These are phyloP conservation scores for Apiospora arundinis DNA, from an alignment of 2,329 filamentous ascomycete genomes.

Conservation along the genomic window DNA sequence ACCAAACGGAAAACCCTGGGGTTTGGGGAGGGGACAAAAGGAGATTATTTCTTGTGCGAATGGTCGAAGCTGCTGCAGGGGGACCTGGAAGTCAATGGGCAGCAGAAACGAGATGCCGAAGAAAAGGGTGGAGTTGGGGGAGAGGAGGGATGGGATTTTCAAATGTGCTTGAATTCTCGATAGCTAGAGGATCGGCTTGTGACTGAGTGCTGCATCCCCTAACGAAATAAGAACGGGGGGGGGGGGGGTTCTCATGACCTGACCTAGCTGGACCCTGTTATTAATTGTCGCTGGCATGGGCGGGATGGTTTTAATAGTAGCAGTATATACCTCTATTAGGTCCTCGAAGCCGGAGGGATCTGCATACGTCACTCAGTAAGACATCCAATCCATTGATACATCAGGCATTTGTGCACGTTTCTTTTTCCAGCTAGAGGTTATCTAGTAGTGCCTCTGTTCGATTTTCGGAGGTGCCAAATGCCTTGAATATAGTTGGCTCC, in stretches of 20 bases:
- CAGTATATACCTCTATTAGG: not conserved
- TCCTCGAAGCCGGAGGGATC: not conserved
- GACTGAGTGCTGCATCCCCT: constrained; percentile 16
- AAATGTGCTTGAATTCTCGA: constrained; percentile 21
- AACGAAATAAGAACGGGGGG: not conserved
- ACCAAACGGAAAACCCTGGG: not conserved
- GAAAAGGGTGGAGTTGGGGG: constrained; percentile 13
- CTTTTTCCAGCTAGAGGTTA: not conserved
- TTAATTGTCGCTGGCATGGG: constrained; percentile 6
- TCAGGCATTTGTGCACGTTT: not conserved
- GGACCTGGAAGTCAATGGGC: constrained; percentile 10
- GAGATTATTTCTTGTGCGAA: not conserved
- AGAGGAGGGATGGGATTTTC: constrained; percentile 18
- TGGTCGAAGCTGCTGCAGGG: constrained; percentile 9
- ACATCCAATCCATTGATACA: not conserved
- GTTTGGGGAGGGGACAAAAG: not conserved
- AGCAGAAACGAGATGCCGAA: constrained; percentile 12
- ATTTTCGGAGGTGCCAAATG: not conserved
- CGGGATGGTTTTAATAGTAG: not conserved
- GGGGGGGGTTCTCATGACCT: constrained; percentile 1
- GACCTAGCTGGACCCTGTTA: constrained; percentile 15
- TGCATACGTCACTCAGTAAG: constrained; percentile 6
- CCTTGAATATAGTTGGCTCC: not conserved
- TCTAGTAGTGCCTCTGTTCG: not conserved
- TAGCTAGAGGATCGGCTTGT: constrained; percentile 19